Percentiles rank a stretch among this genome's conserved stretches.
Conservation (phyloP, 2,329 filamentous ascomycete species). For the Xylaria sp. region DNA sequence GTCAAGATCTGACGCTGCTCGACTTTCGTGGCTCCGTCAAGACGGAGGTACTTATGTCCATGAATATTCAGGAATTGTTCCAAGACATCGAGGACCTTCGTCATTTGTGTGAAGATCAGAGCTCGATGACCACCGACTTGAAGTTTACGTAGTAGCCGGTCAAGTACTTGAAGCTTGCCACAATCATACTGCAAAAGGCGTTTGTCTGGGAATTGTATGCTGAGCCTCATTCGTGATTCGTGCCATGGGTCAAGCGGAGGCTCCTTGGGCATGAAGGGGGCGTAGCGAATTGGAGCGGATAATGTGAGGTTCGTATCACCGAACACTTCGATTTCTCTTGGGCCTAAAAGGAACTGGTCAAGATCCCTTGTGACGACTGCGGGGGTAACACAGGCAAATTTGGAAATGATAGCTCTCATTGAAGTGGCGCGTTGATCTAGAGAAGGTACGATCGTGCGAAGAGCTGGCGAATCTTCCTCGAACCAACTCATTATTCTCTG, state of each 20-base stretch:
- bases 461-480: conserved; percentile 72
- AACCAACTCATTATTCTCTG: conserved; percentile 78
- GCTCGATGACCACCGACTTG: conserved; percentile 92
- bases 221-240: conserved; percentile 89
- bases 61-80: conserved; percentile 99
- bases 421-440: conserved; percentile 77
- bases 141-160: conserved; percentile 84
- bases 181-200: conserved; percentile 97
- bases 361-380: conserved; percentile 86
- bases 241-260: conserved; percentile 84
- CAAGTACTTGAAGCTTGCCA: conserved; percentile 92
- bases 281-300: conserved; percentile 66
- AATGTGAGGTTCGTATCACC: conserved; percentile 67
- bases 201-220: conserved; percentile 97
- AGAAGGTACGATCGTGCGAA: conserved; percentile 77
- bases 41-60: conserved; percentile 92
- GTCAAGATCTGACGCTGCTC: conserved; percentile 96
- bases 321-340: conserved; percentile 67
- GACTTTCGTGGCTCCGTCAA: conserved; percentile 96
- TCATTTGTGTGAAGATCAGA: conserved; percentile 99
- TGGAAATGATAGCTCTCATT: conserved; percentile 80
- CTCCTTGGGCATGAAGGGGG: conserved; percentile 67
- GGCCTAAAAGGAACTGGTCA: conserved; percentile 73
- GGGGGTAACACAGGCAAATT: conserved; percentile 93
- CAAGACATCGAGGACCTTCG: conserved; percentile 95